Base-by-base conservation (phyloP, 1,284 basidiomycete genomes). In the Pseudozyma sp. region DNA sequence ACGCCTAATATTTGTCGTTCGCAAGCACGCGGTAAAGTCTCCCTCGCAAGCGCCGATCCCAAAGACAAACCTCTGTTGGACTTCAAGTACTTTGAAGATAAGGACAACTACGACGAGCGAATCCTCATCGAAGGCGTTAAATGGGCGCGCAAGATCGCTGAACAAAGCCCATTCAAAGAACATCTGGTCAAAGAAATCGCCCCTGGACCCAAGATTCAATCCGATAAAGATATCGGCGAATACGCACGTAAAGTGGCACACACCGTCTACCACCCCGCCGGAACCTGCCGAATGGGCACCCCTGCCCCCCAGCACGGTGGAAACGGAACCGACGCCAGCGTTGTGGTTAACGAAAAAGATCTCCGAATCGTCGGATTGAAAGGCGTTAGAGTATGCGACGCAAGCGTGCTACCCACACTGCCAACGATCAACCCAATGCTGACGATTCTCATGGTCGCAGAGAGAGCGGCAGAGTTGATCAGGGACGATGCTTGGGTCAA, bases 101-200 rank as follows among this genome's bases (percentile, higher is more conserved):
- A 87, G 52, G 82, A 88, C 45, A 83, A 86, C 55, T 86, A 88
- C 75, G 89, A 89, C 84, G 79, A 83, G 78, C 74, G 84, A 38
- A 77, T 88, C 12, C 77, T 89, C 54, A 82, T 89, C 21, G 88
- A 90, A 73, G 86, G 86, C 21, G 81, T 89, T 70, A 90, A 90
- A 70, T 88, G 87, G 68, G 85, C 86, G 5, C 81, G 88, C 18
- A 85, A 83, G 48, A 82, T 90, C 42, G 83, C 85, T 0, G 63
- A 87, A 13, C 85, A 85, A 9, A 85, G 86, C 47, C 88, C 88
- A 0, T 86, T 89, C 77, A 78, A 79, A 45, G 63, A 81, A 55
- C 84, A 85, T 58, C 68, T 85, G 4, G 65, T 85, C 64, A 80
- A 91, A 83, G 85, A 86, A 55, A 64, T 86, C 8, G 85, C 85